phyloP scores from a whole-genome alignment of 2,329 filamentous ascomycete genomes.

The Stagonosporopsis tanaceti region DNA sequence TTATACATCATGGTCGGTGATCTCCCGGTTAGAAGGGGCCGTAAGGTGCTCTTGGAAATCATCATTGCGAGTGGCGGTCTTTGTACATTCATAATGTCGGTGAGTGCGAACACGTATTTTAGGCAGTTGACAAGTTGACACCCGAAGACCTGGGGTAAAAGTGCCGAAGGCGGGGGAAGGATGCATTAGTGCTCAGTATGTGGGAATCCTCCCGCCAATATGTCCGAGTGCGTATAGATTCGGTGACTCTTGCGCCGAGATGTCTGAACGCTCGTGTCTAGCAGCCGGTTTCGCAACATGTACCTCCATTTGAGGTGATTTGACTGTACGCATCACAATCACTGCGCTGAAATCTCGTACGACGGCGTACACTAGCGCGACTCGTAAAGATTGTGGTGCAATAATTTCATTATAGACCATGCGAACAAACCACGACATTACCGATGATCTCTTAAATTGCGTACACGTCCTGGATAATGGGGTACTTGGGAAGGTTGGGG shows the following conservation, averaged over 20 bases:
- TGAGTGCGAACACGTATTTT: neutral
- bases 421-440: neutral
- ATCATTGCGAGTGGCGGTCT: neutral
- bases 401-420: neutral
- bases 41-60: neutral
- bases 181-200: neutral
- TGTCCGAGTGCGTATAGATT: neutral
- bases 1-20: conserved; percentile 46
- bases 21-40: conserved; percentile 43
- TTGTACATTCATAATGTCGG: neutral
- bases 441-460: neutral
- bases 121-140: neutral
- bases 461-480: conserved; percentile 28
- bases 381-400: neutral
- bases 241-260: conserved; percentile 3
- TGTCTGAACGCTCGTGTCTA: too few relatives aligned
- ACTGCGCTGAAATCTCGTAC: neutral
- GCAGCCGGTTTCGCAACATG: too few relatives aligned
- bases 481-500: conserved; percentile 32
- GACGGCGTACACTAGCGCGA: neutral
- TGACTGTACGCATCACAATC: neutral
- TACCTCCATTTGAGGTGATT: too few relatives aligned
- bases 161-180: conserved; percentile 6
- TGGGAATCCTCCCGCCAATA: neutral
- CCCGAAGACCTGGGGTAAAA: conserved; percentile 6